Evolutionary conservation across 352 stramenopile genomes (phyloP).

Genomic region (Pythium phragmiticola): DNA sequence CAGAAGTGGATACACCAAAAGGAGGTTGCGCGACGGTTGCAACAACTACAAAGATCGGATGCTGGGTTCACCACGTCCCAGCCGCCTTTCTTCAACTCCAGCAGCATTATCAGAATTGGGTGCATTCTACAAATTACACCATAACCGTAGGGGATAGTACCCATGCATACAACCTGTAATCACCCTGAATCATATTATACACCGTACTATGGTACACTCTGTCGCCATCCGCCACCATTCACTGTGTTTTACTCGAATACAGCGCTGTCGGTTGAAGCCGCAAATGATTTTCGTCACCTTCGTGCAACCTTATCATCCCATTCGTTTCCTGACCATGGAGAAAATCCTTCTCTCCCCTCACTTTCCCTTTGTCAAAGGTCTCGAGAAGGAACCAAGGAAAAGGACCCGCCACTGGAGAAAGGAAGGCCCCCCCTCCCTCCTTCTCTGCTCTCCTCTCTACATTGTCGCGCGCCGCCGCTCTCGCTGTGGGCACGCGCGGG

Average conservation of each 20-base stretch:
- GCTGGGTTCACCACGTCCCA: neutral
- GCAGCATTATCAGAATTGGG: neutral
- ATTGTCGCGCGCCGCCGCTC: neutral
- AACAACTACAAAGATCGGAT: neutral
- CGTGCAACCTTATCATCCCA: slow-evolving; percentile 9
- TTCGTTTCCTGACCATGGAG: neutral
- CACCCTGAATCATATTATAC: too few relatives aligned
- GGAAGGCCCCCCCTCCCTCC: neutral
- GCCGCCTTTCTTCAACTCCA: neutral
- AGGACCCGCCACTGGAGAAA: too few relatives aligned
- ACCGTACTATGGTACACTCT: too few relatives aligned
- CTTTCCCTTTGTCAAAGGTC: slow-evolving; percentile 8
- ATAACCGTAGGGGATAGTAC: too few relatives aligned
- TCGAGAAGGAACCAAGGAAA: neutral
- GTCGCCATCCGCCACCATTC: neutral
- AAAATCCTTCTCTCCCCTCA: slow-evolving; percentile 11
- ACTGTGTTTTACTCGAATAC: neutral
- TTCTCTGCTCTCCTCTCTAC: slow-evolving; percentile 3
- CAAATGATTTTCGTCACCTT: slow-evolving; percentile 25
- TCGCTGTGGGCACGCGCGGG: neutral
- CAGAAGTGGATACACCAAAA: neutral
- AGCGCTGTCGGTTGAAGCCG: slow-evolving; percentile 19
- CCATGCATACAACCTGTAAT: too few relatives aligned
- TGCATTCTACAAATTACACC: too few relatives aligned
- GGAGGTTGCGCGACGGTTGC: slow-evolving; percentile 7